phyloP scores from a whole-genome alignment of 441 rosid genomes.

The Mallotus japonicus region DNA sequence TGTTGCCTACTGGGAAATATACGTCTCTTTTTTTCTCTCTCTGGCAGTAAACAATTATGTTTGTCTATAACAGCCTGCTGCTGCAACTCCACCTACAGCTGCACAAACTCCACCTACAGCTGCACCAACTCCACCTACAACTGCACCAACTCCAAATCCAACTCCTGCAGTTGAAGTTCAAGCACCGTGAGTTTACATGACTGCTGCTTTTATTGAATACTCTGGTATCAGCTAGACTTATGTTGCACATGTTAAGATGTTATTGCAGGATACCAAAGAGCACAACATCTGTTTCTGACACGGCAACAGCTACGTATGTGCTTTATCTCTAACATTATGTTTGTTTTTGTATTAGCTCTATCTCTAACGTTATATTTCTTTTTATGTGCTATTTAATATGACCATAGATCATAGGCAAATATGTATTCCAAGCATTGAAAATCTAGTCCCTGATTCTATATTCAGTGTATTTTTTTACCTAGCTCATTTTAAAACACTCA shows the following conservation, averaged over 20 bases:
- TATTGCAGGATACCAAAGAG: constrained; percentile 36
- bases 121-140: constrained; percentile 34
- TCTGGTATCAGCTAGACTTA: constrained; percentile 7
- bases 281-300: constrained; percentile 38
- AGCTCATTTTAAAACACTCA: too few species aligned
- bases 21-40: not conserved
- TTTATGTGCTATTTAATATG: not conserved
- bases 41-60: not conserved
- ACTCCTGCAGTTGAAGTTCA: constrained; percentile 42
- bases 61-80: constrained; percentile 47
- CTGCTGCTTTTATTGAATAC: not conserved
- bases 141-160: constrained; percentile 37
- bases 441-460: not conserved
- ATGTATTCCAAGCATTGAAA: not conserved
- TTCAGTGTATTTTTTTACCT: not conserved
- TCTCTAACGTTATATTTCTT: constrained; percentile 11
- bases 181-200: constrained; percentile 46
- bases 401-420: not conserved
- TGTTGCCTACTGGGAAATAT: not conserved
- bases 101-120: too few species aligned
- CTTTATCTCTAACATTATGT: constrained; percentile 17
- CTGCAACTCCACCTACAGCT: constrained; percentile 43
- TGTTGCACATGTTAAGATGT: constrained; percentile 12
- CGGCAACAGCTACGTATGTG: constrained; percentile 40
- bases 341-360: constrained; percentile 32